phyloP scores from a whole-genome alignment of 441 rosid genomes.

The Bruguiera hainesii region DNA sequence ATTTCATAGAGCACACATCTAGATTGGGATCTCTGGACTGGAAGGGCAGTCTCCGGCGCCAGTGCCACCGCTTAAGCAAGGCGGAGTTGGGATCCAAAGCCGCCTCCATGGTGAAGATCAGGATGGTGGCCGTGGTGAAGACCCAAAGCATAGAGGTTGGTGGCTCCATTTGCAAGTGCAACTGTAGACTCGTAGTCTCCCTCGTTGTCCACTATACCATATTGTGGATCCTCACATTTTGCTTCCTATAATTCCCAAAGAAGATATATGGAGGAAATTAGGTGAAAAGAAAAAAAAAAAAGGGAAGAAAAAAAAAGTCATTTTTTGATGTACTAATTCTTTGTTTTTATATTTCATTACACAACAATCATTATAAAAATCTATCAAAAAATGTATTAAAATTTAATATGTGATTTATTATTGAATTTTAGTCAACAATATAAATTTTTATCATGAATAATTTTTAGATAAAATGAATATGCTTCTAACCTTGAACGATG shows the following conservation, averaged over 20 bases:
- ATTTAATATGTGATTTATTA: too few relatives aligned
- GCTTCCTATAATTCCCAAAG: conserved; percentile 30
- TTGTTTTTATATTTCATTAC: neutral
- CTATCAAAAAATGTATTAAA: too few relatives aligned
- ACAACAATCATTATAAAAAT: too few relatives aligned
- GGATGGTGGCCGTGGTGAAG: conserved; percentile 25
- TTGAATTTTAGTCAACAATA: too few relatives aligned
- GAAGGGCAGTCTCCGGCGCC: too few relatives aligned
- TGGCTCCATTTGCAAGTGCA: conserved; percentile 32
- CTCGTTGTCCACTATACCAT: conserved; percentile 38
- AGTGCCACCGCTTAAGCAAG: conserved; percentile 29
- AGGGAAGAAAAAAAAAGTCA: too few relatives aligned
- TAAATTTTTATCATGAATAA: too few relatives aligned
- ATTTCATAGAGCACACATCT: too few relatives aligned
- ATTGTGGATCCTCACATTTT: conserved; percentile 37
- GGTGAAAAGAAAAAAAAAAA: neutral
- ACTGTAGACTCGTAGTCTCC: conserved; percentile 38
- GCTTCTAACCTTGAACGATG: too few relatives aligned
- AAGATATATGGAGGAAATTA: neutral
- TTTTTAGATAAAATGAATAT: too few relatives aligned
- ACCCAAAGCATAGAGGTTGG: conserved; percentile 36
- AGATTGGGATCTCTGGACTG: too few relatives aligned
- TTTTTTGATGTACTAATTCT: neutral
- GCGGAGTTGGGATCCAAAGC: conserved; percentile 32
- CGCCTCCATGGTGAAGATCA: conserved; percentile 24